A percentile compares a stretch with the other conserved stretches of the same genome.
Conservation (phyloP, 2,329 filamentous ascomycete genomes). For the Escovopsis sp. region DNA sequence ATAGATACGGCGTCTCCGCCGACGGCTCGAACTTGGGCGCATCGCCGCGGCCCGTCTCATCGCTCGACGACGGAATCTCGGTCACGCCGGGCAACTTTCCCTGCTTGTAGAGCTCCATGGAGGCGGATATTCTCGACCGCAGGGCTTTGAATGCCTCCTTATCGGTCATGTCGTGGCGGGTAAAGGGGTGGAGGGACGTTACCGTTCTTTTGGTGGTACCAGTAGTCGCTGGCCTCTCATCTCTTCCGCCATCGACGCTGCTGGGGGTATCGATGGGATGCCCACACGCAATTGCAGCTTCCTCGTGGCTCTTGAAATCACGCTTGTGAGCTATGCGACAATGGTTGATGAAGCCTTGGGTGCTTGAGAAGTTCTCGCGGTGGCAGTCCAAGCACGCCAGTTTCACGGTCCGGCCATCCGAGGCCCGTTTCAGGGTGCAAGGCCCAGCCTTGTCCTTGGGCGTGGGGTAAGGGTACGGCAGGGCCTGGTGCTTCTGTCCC, state of each 20-base stretch:
- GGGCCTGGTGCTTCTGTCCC: conserved; percentile 51
- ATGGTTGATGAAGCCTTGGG: conserved; percentile 98
- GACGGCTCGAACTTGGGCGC: conserved; percentile 33
- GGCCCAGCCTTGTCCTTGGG: conserved; percentile 73
- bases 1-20: conserved; percentile 50
- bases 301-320: conserved; percentile 92
- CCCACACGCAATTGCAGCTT: conserved; percentile 77
- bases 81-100: conserved; percentile 36
- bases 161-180: conserved; percentile 32
- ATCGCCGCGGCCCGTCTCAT: conserved; percentile 10
- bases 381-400: conserved; percentile 81
- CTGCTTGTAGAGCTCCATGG: conserved; percentile 35
- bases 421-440: conserved; percentile 66
- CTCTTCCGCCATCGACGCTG: conserved; percentile 6
- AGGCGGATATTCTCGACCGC: conserved; percentile 37
- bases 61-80: conserved; percentile 26
- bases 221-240: conserved; percentile 12
- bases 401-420: conserved; percentile 72
- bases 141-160: conserved; percentile 37
- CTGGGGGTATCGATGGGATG: conserved; percentile 50
- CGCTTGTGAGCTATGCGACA: conserved; percentile 90
- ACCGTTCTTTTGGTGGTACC: not conserved
- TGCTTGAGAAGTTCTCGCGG: conserved; percentile 85
- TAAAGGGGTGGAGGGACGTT: conserved; percentile 19
- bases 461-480: conserved; percentile 56